Percentiles rank a stretch among this genome's conserved stretches.
phyloP scores from a whole-genome alignment of 176 grass and related monocot genomes.

The Juncus effusus region DNA sequence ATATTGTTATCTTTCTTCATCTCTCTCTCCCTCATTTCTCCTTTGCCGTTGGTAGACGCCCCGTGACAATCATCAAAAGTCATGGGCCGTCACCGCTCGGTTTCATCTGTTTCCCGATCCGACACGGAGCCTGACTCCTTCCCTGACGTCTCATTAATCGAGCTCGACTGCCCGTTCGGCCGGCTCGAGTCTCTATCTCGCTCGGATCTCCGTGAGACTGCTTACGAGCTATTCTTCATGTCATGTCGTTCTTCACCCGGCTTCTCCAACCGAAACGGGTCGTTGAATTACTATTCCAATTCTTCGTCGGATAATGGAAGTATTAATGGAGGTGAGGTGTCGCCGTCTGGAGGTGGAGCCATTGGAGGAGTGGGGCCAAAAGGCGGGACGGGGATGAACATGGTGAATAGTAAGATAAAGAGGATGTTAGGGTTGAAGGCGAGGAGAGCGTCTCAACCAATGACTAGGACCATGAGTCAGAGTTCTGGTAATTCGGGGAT shows the following conservation, averaged over 20 bases:
- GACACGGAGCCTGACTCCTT: slow-evolving; percentile 28
- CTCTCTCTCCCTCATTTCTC: slow-evolving; percentile 15
- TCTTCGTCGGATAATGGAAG: not conserved
- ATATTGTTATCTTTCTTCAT: slow-evolving; percentile 17
- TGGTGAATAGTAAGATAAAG: slow-evolving; percentile 66
- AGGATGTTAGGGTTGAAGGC: slow-evolving; percentile 67
- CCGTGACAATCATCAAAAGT: slow-evolving; percentile 1
- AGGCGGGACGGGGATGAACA: slow-evolving; percentile 58
- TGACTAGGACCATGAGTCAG: slow-evolving; percentile 59
- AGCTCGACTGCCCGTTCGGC: slow-evolving; percentile 62
- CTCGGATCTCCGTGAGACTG: slow-evolving; percentile 61
- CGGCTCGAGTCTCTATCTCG: slow-evolving; percentile 41
- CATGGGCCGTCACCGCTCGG: slow-evolving; percentile 38
- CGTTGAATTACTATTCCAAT: slow-evolving; percentile 30
- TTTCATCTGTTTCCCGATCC: slow-evolving; percentile 42
- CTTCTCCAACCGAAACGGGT: slow-evolving; percentile 27
- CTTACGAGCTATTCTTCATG: slow-evolving; percentile 95
- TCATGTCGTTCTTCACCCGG: slow-evolving; percentile 59
- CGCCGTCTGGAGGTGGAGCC: slow-evolving; percentile 22
- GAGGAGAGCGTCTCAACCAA: slow-evolving; percentile 37
- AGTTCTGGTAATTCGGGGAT: slow-evolving; percentile 26
- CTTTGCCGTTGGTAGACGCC: slow-evolving; percentile 12
- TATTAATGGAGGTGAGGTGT: slow-evolving; percentile 24
- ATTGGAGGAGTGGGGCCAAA: slow-evolving; percentile 32
- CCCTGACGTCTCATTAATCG: slow-evolving; percentile 25